Conservation (phyloP, 306 rosid species). For the Potentilla sterilis region DNA sequence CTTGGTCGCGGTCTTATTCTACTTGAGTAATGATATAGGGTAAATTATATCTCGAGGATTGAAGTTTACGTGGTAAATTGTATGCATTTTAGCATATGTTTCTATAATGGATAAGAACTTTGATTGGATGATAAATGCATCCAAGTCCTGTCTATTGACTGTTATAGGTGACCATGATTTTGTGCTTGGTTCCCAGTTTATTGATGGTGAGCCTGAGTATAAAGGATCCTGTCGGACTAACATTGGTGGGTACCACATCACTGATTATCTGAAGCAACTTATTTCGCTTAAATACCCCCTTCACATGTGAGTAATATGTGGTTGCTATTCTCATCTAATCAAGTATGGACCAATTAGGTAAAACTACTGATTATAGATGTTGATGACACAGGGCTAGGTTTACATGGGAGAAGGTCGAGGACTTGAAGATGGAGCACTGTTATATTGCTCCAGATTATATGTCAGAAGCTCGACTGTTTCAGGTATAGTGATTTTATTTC, state of each 20-base stretch:
- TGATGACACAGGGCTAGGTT: slow-evolving; percentile 68
- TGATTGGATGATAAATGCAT: background rate
- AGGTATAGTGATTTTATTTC: slow-evolving; percentile 46
- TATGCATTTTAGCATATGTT: background rate
- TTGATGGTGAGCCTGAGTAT: slow-evolving; percentile 85
- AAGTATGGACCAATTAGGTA: slow-evolving; percentile 17
- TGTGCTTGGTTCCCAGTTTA: slow-evolving; percentile 51
- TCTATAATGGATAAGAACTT: background rate
- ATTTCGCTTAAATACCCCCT: slow-evolving; percentile 90
- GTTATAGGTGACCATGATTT: slow-evolving; percentile 1
- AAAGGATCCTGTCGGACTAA: slow-evolving; percentile 85
- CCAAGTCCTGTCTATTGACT: background rate
- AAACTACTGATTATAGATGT: slow-evolving; percentile 6
- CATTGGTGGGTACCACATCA: slow-evolving; percentile 89
- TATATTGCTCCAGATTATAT: slow-evolving; percentile 67
- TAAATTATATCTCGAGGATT: background rate
- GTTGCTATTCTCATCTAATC: slow-evolving; percentile 22
- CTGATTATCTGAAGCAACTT: slow-evolving; percentile 87
- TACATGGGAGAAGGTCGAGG: slow-evolving; percentile 97
- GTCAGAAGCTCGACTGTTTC: slow-evolving; percentile 77
- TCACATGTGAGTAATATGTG: slow-evolving; percentile 65
- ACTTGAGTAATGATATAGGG: background rate
- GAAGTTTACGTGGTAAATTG: background rate
- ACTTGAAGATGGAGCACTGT: slow-evolving; percentile 97
- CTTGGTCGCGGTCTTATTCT: slow-evolving; percentile 17